Conservation (phyloP, 2,329 filamentous ascomycete genomes). For the Epichloe amarillans region DNA sequence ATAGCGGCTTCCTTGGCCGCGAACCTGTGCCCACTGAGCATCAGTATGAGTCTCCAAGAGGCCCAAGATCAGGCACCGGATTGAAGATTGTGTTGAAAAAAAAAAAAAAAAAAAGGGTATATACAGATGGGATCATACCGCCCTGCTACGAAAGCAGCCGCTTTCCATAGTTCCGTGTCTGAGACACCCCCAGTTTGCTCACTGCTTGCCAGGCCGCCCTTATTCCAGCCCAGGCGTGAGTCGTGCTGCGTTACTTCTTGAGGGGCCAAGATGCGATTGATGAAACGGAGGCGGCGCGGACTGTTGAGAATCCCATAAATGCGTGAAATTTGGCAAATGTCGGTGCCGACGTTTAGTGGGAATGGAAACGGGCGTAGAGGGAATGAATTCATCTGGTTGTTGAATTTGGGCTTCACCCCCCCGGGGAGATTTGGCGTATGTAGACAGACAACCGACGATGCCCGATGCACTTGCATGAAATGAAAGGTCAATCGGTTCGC, state of each 20-base stretch:
- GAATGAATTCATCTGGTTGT: background rate
- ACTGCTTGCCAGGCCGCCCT: background rate
- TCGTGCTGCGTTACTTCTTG: constrained; percentile 18
- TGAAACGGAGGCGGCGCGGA: constrained; percentile 28
- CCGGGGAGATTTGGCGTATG: too few relatives aligned
- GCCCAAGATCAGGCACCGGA: too few relatives aligned
- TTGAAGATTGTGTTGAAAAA: background rate
- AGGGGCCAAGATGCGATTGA: constrained; percentile 32
- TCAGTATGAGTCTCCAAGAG: too few relatives aligned
- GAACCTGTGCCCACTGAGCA: constrained; percentile 30
- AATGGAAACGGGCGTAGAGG: constrained; percentile 39
- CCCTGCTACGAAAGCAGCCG: constrained; percentile 22
- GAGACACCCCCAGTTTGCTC: background rate
- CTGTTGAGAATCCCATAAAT: constrained; percentile 44
- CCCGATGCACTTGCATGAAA: too few relatives aligned
- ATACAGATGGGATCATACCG: constrained; percentile 12
- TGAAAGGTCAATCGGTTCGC: background rate
- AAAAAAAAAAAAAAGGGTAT: background rate
- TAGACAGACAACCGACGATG: too few relatives aligned
- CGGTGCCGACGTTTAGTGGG: constrained; percentile 59
- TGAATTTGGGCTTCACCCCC: background rate
- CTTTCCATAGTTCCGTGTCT: constrained; percentile 18
- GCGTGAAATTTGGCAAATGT: constrained; percentile 60
- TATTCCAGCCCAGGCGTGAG: constrained; percentile 6
- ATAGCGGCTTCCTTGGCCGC: constrained; percentile 65